phyloP scores from a whole-genome alignment of 208 protist genomes.

The Leishmania braziliensis region DNA sequence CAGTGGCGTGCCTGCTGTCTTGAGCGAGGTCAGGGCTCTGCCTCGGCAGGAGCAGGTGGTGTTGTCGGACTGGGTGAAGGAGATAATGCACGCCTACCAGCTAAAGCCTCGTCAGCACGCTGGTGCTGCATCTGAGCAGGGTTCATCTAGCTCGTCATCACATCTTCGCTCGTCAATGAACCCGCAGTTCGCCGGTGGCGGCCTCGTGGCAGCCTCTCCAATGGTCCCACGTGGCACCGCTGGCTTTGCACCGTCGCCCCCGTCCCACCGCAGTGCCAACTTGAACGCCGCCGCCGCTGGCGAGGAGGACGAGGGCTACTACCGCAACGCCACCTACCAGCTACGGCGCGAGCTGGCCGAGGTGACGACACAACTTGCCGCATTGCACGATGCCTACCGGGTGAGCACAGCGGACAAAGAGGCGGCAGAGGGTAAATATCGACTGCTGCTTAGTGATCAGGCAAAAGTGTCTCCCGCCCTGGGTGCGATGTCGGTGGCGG shows the following conservation, averaged over 20 bases:
- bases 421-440: slow-evolving; percentile 53
- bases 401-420: slow-evolving; percentile 39
- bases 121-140: not conserved
- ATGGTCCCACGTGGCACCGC: not conserved
- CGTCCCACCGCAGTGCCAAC: not conserved
- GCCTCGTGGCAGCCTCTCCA: not conserved
- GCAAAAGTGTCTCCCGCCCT: slow-evolving; percentile 8
- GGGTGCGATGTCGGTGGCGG: not conserved
- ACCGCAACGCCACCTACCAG: slow-evolving; percentile 41
- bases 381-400: slow-evolving; percentile 46
- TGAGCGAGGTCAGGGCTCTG: slow-evolving; percentile 48
- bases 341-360: slow-evolving; percentile 59
- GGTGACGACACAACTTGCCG: slow-evolving; percentile 26
- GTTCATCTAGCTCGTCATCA: not conserved
- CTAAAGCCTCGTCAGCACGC: slow-evolving; percentile 40
- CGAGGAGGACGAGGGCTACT: slow-evolving; percentile 39
- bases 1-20: slow-evolving; percentile 38
- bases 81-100: slow-evolving; percentile 41
- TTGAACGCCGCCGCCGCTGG: not conserved
- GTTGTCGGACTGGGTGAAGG: slow-evolving; percentile 60
- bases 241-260: not conserved
- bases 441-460: slow-evolving; percentile 44
- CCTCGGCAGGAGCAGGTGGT: slow-evolving; percentile 51
- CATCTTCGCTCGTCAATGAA: not conserved
- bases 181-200: not conserved